Percentiles rank a stretch among this genome's conserved stretches.
Conservation (phyloP, 805 yeast species). For the Cyberlindnera amylophila region DNA sequence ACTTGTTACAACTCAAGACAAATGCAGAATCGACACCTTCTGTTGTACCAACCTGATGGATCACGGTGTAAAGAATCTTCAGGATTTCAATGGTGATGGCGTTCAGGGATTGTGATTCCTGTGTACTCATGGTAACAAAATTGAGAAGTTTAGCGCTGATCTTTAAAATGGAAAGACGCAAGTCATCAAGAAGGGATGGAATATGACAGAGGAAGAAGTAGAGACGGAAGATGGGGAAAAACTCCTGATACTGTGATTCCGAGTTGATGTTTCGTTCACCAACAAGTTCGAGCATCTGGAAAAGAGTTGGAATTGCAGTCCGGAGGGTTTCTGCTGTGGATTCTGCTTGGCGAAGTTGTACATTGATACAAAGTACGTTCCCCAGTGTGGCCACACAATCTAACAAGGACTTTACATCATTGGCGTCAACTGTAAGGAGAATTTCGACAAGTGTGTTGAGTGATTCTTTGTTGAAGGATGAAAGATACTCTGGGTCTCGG, state of each 20-base stretch:
- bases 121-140: conserved; percentile 23
- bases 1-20: conserved; percentile 28
- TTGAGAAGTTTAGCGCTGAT: conserved; percentile 25
- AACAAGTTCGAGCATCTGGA: conserved; percentile 18
- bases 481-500: conserved; percentile 15
- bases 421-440: conserved; percentile 4
- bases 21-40: conserved; percentile 26
- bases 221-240: conserved; percentile 26
- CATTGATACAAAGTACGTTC: conserved; percentile 22
- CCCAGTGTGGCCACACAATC: conserved; percentile 22
- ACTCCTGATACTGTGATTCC: conserved; percentile 23
- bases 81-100: conserved; percentile 27
- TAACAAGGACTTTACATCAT: conserved; percentile 14
- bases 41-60: conserved; percentile 25
- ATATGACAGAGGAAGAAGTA: conserved; percentile 23
- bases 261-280: conserved; percentile 26
- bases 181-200: conserved; percentile 6
- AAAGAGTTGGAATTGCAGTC: conserved; percentile 14
- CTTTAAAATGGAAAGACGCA: conserved; percentile 17
- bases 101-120: conserved; percentile 20
- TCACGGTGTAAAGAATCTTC: conserved; percentile 25
- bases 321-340: not conserved
- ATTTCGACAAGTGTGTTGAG: conserved; percentile 14
- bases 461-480: conserved; percentile 9
- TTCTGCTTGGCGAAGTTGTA: conserved; percentile 11